Base-by-base conservation (phyloP, 352 stramenopile species). In the Globisporangium rhizosaccharum region DNA sequence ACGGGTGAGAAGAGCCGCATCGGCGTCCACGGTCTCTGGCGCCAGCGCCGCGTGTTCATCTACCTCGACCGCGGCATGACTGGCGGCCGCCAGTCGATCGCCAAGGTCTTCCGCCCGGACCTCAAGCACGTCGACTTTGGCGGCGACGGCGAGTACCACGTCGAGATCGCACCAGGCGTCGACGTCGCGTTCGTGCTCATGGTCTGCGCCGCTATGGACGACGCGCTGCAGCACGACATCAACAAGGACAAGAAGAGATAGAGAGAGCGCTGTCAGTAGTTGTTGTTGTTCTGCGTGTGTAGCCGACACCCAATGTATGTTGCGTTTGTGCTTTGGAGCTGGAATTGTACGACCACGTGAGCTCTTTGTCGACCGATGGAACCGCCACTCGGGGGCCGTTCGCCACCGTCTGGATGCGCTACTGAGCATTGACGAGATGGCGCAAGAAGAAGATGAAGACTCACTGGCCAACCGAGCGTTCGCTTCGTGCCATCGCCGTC, bases 11-110 rank as follows among this genome's bases (percentile, higher is more conserved):
- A 58, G 53, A 58, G 59, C 46, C 39, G 42, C 12, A 50, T 72
- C 15, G 61, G 61, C 7, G 36, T 75, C 23, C n/a, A 62, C 1
- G 67, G 67, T 25, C 51, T 72, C 55, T 75, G 64, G 64, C 67
- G 63, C 28, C 54, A 60, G 26, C 64, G 61, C 18, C 44, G 48
- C 36, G 65, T 63, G 9, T 56, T 67, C 17, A 70, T 75, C 36
- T 75, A 60, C 53, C 18, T 75, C 12, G 58, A 72, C 33, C 52
- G 58, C 33, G 57, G 61, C 46, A 65, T 68, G 50, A 58, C 53
- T 1, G 57, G 59, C n/a, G 44, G 65, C n/a, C 58, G 63, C 46
- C 23, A 57, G 39, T 18, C 30, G 15, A 59, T 74, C 26, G 63
- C 67, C 6, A 62, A 62, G 12, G 59, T 74, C 25, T 69, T 59